Evolutionary conservation across 495 filamentous ascomycete species (phyloP).

Genomic region (Aspergillus saccharolyticus): DNA sequence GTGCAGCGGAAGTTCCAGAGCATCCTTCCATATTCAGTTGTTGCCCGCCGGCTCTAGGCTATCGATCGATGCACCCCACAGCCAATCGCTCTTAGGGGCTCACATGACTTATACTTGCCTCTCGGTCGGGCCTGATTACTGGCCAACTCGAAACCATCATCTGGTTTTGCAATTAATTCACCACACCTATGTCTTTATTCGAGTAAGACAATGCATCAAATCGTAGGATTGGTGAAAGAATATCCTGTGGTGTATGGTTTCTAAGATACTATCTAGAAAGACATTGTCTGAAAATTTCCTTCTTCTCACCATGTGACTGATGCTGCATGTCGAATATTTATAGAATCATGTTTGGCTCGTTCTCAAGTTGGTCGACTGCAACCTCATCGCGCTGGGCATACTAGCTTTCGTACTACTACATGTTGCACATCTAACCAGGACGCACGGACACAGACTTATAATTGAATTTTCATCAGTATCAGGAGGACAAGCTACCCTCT

Average conservation of each 20-base stretch:
- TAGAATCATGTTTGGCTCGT: background rate
- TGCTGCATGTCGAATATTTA: background rate
- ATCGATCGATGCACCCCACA: conserved; percentile 15
- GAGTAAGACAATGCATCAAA: background rate
- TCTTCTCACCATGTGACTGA: background rate
- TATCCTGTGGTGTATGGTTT: too few species aligned
- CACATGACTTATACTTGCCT: conserved; percentile 7
- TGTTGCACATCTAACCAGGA: background rate
- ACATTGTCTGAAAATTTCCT: background rate
- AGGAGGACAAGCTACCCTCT: background rate
- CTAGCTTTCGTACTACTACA: too few species aligned
- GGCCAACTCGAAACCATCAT: too few species aligned
- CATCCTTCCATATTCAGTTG: background rate
- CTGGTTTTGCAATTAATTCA: background rate
- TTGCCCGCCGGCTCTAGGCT: background rate
- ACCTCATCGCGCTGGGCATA: background rate
- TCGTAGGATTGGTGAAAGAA: background rate
- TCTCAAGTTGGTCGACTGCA: background rate
- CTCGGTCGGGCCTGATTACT: background rate
- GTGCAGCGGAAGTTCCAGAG: conserved; percentile 3
- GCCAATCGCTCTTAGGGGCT: conserved; percentile 15
- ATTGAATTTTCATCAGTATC: background rate
- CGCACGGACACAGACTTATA: background rate
- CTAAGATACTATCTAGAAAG: too few species aligned
- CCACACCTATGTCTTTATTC: background rate